Conservation (phyloP, 2,329 filamentous ascomycete genomes). For the Peltaster fructicola region DNA sequence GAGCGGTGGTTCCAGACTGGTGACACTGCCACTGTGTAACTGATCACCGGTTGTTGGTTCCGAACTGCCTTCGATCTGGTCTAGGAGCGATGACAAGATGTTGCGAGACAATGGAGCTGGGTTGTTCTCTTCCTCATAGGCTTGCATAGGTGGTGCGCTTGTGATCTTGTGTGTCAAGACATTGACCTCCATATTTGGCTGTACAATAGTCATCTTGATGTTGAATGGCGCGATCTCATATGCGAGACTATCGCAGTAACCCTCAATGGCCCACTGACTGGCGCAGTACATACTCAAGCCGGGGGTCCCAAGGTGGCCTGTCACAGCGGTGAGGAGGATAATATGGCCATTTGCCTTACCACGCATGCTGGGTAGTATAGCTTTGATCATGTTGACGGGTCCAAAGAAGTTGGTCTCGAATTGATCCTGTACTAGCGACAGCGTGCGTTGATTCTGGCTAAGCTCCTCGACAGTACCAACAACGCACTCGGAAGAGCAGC, state of each 20-base stretch:
- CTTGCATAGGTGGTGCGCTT: conserved; percentile 60
- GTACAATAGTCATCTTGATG: conserved; percentile 86
- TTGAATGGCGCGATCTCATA: conserved; percentile 95
- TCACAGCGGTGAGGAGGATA: conserved; percentile 74
- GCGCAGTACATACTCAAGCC: conserved; percentile 83
- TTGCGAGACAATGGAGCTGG: conserved; percentile 67
- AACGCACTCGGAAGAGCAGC: conserved; percentile 75
- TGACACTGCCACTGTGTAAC: conserved; percentile 31
- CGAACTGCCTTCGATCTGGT: conserved; percentile 37
- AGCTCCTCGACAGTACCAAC: conserved; percentile 87
- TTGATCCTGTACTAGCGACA: conserved; percentile 70
- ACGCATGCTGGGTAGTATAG: conserved; percentile 62
- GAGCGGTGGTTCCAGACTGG: conserved; percentile 59
- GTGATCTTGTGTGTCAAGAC: conserved; percentile 74
- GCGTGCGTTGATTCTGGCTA: conserved; percentile 51
- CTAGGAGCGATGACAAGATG: conserved; percentile 64
- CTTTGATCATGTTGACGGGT: conserved; percentile 89
- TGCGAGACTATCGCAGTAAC: conserved; percentile 82
- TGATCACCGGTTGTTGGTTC: conserved; percentile 27
- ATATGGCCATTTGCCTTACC: conserved; percentile 73
- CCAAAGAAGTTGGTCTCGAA: conserved; percentile 94
- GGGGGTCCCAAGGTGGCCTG: conserved; percentile 81
- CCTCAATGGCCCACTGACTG: conserved; percentile 85
- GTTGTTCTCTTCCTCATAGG: conserved; percentile 50
- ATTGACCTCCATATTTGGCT: conserved; percentile 85